These are phyloP conservation scores for Verticillium klebahnii DNA, from an alignment of 2,329 filamentous ascomycete genomes.

Conservation along the genomic window DNA sequence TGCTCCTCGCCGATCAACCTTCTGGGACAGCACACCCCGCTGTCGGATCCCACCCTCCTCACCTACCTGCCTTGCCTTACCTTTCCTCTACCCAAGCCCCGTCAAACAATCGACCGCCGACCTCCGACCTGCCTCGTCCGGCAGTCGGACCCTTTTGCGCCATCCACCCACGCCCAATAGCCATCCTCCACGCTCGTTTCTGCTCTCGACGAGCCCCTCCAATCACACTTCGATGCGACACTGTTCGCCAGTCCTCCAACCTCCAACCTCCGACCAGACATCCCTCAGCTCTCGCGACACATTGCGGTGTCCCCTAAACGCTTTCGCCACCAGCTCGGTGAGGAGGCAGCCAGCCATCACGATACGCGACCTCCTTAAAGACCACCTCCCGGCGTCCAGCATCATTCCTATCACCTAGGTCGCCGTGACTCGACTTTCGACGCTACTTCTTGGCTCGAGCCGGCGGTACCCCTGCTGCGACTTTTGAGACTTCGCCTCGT, in stretches of 20 bases:
- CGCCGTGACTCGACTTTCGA: neutral
- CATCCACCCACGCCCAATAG: constrained; percentile 22
- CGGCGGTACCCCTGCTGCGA: neutral
- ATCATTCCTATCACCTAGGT: neutral
- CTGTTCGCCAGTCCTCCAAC: constrained; percentile 9
- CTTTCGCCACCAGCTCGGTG: neutral
- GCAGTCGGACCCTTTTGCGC: neutral
- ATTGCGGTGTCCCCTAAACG: neutral
- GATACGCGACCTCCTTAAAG: neutral
- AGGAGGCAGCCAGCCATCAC: neutral
- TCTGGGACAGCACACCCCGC: neutral
- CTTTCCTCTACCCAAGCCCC: neutral
- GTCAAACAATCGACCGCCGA: constrained; percentile 1
- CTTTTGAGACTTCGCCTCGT: neutral
- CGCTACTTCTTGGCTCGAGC: neutral
- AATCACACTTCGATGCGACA: constrained; percentile 9
- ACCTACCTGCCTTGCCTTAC: neutral
- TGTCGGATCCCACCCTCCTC: neutral
- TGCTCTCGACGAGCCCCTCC: constrained; percentile 12
- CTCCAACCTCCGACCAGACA: constrained; percentile 1
- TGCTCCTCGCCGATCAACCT: neutral
- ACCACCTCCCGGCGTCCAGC: neutral
- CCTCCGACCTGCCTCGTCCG: constrained; percentile 7
- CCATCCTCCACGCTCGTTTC: constrained; percentile 21
- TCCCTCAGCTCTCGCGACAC: neutral